Evolutionary conservation across 208 protist species (phyloP).

Genomic region (Trypanosoma brucei): DNA sequence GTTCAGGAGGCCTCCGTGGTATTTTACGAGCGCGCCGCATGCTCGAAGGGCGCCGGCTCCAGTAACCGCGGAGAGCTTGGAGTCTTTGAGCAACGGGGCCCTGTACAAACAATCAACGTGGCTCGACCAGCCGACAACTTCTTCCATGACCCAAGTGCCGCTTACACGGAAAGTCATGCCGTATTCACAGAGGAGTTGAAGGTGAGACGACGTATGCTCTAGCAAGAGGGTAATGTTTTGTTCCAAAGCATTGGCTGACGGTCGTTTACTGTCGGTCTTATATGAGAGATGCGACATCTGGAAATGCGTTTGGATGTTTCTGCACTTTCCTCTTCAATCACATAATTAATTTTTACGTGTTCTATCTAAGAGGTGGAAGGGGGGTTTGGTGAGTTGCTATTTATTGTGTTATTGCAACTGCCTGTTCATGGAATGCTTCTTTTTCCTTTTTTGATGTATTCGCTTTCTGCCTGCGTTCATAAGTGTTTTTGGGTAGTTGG

Average conservation of each 20-base stretch:
- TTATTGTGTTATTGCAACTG: too few relatives aligned
- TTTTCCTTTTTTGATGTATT: too few relatives aligned
- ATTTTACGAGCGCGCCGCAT: slow-evolving; percentile 51
- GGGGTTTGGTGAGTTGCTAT: too few relatives aligned
- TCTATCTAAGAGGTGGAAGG: too few relatives aligned
- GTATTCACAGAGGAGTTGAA: slow-evolving; percentile 84
- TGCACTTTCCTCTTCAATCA: too few relatives aligned
- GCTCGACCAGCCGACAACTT: slow-evolving; percentile 64
- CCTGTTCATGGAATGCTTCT: too few relatives aligned
- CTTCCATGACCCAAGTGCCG: slow-evolving; percentile 69
- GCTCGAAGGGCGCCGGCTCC: slow-evolving; percentile 9
- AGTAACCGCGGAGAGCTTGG: slow-evolving; percentile 20
- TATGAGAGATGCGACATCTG: too few relatives aligned
- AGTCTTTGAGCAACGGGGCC: slow-evolving; percentile 42
- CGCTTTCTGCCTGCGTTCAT: too few relatives aligned
- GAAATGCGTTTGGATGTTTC: too few relatives aligned
- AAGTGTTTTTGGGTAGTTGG: too few relatives aligned
- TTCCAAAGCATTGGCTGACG: background rate
- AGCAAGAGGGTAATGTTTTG: background rate
- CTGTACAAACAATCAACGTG: slow-evolving; percentile 44
- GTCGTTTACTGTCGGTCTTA: background rate
- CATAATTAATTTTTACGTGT: too few relatives aligned
- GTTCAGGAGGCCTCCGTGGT: slow-evolving; percentile 52
- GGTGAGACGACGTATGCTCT: slow-evolving; percentile 27
- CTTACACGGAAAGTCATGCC: slow-evolving; percentile 79